Evolutionary conservation across 257 asterid species (phyloP).

Genomic region (Gynochthodes officinalis): DNA sequence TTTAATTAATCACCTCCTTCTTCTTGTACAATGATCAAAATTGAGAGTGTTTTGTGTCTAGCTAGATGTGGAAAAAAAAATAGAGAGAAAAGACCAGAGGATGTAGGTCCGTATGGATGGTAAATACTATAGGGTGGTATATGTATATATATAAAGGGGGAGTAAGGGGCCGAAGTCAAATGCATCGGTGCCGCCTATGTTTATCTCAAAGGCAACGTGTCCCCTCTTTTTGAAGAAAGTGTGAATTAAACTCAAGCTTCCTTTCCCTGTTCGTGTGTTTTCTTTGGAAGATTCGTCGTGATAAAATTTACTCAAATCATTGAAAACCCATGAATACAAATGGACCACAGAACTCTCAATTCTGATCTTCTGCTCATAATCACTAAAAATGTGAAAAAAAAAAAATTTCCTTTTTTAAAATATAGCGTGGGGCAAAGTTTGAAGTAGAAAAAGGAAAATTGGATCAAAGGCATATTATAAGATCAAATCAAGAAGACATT

Average conservation of each 20-base stretch:
- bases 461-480: no score
- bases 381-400: no score
- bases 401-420: no score
- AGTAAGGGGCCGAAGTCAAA: conserved; percentile 21
- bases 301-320: not conserved
- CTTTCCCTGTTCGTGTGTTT: not conserved
- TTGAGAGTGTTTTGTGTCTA: not conserved
- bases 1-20: no score
- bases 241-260: conserved; percentile 20
- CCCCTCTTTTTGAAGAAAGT: conserved; percentile 34
- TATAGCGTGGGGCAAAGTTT: no score
- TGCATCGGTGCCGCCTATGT: conserved; percentile 69
- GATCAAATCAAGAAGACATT: no score
- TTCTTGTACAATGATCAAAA: no score
- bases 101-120: conserved; percentile 15
- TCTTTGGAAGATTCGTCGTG: not conserved
- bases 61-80: not conserved
- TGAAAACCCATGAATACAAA: not conserved
- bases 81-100: conserved; percentile 5
- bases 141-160: conserved; percentile 16
- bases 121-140: not conserved
- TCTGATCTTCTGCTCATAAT: no score
- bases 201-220: conserved; percentile 70
- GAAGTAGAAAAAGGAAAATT: no score
- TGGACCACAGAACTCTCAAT: conserved; percentile 1